Percentiles rank a stretch among this genome's conserved stretches.
phyloP scores from a whole-genome alignment of 108 stramenopile genomes.

The Skeletonema tropicum region DNA sequence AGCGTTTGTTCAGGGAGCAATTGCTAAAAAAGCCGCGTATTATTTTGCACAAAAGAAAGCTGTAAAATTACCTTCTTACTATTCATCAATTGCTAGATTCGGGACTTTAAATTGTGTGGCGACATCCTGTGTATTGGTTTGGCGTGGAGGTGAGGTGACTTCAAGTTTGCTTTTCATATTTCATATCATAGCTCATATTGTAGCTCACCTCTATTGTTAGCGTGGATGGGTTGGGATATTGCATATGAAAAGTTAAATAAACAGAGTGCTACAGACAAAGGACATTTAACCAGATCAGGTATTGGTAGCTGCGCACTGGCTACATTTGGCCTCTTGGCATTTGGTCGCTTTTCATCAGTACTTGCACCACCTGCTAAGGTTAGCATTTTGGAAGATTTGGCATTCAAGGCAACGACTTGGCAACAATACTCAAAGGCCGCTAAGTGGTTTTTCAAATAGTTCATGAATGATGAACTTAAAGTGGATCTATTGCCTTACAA shows the following conservation, averaged over 20 bases:
- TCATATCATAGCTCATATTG: background rate
- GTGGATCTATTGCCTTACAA: too few species aligned
- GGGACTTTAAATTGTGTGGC: constrained; percentile 61
- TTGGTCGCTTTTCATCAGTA: constrained; percentile 61
- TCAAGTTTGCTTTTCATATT: background rate
- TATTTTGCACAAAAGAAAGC: constrained; percentile 34
- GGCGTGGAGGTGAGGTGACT: constrained; percentile 72
- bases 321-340: constrained; percentile 35
- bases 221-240: constrained; percentile 10
- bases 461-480: too few species aligned
- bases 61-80: constrained; percentile 2
- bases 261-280: constrained; percentile 41
- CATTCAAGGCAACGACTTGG: too few species aligned
- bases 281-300: constrained; percentile 47
- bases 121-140: constrained; percentile 60
- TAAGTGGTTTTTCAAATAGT: too few species aligned
- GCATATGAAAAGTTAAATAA: constrained; percentile 9
- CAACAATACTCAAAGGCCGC: too few species aligned
- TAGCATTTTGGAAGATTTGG: constrained; percentile 46
- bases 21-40: constrained; percentile 38
- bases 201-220: constrained; percentile 7
- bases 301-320: constrained; percentile 55
- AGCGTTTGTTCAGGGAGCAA: constrained; percentile 48
- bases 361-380: constrained; percentile 72
- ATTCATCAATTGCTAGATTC: constrained; percentile 48